Base-by-base conservation (phyloP, 805 yeast species). In the Candida boleticola region DNA sequence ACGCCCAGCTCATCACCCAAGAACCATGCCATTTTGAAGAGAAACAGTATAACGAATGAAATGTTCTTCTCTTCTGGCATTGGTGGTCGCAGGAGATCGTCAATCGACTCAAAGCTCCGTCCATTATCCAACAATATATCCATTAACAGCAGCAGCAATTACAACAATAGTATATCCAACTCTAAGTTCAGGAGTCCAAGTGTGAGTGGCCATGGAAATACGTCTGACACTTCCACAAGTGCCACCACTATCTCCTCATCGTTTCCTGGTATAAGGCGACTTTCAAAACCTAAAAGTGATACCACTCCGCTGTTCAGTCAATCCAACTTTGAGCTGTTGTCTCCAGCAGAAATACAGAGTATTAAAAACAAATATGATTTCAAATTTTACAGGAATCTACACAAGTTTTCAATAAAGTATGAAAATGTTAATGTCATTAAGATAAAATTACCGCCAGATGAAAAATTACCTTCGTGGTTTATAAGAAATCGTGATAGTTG, bases 391-490 rank as follows among this genome's bases (percentile, higher is more conserved):
- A 72, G 68, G 51, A 68, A 71, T 41, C 53, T 62, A 36, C 60
- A 64, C 39, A 58, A 64, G 45, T 51, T 57, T 25, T 54, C 59
- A 20, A 51, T 55, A 26, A 61, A 56, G 31, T 63, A 55, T 48
- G 66, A 62, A 35, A 64, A 64, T 47, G 68, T 66, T n/a, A 63
- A 66, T 14, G 56, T 58, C 23, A 62, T 76, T 30, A 66, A 63
- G 49, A 55, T 80, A 41, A 66, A 65, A 39, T 69, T 85, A 5
- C 95, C 96, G 0, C 65, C 73, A 6, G 89, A 82, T 39, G 61
- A 69, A 10, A 67, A 73, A 31, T 66, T 89, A n/a, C 95, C 96
- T 0, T 66, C 57, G 1, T 89, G 97, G 97, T 86, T 87, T 52
- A 67, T 67, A 17, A 60, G 64, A 23, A 85, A 85, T 44, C 60